A percentile compares a stretch with the other conserved stretches of the same genome.
These are phyloP conservation scores for Saccharomyces hybrid DNA, from an alignment of 1,139 yeast genomes.

Conservation along the genomic window DNA sequence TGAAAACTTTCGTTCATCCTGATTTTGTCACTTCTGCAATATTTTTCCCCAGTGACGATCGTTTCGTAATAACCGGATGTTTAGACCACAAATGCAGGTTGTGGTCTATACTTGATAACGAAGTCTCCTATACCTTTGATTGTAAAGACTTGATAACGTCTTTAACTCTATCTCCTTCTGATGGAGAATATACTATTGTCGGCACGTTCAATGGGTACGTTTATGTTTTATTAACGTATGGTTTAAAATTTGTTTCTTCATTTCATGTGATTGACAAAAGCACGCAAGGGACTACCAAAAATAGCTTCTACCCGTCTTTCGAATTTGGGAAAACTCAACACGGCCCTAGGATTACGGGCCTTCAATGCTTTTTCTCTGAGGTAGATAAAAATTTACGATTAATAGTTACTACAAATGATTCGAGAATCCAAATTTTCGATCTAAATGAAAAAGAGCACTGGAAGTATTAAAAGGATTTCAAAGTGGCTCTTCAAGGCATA, in stretches of 20 bases:
- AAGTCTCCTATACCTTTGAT: slow-evolving; percentile 33
- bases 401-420: slow-evolving; percentile 70
- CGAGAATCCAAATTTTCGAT: slow-evolving; percentile 61
- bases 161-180: slow-evolving; percentile 21
- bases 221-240: slow-evolving; percentile 56
- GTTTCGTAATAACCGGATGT: slow-evolving; percentile 80
- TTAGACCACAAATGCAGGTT: slow-evolving; percentile 67
- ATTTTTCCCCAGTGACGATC: slow-evolving; percentile 81
- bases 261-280: slow-evolving; percentile 44
- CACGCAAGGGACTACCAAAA: slow-evolving; percentile 11
- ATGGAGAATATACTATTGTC: slow-evolving; percentile 55
- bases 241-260: slow-evolving; percentile 46
- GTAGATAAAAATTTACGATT: slow-evolving; percentile 29
- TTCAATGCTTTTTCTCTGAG: slow-evolving; percentile 31
- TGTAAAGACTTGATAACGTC: slow-evolving; percentile 30
- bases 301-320: slow-evolving; percentile 2
- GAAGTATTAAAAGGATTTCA: slow-evolving; percentile 67
- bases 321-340: slow-evolving; percentile 12
- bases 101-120: slow-evolving; percentile 78
- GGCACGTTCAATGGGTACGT: slow-evolving; percentile 81
- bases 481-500: slow-evolving; percentile 64
- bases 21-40: slow-evolving; percentile 78
- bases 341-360: slow-evolving; percentile 45
- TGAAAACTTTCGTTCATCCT: slow-evolving; percentile 61
- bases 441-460: slow-evolving; percentile 48